Evolutionary conservation across 1,284 basidiomycete genomes (phyloP), one percentile per base, ranked within the genome.

Genomic region (Cystobasidium pallidum): DNA sequence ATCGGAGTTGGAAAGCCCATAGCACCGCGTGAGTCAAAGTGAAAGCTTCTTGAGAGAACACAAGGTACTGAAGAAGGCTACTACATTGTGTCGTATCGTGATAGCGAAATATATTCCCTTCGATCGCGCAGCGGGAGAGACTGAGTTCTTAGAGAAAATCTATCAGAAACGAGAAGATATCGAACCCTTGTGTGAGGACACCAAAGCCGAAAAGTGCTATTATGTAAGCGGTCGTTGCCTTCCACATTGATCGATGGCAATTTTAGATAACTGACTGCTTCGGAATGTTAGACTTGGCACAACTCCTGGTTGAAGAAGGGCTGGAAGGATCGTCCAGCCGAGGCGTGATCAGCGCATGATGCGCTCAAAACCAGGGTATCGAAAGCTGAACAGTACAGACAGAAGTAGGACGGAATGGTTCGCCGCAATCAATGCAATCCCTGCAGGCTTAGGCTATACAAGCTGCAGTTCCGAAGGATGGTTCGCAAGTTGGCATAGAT

Each of bases 231-330:
- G 8, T 15, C 4, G 24, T n/a, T n/a, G n/a, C n/a, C n/a, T 11
- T 13, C 15, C 28, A 34, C 21, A 32, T 36, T 24, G 43, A 45
- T 8, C 39, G 19, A 34, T 52, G 26, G n/a, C n/a, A n/a, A n/a
- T 28, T 15, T 61, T 15, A 36, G 8, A 21, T 41, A 41, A 7
- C 15, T 3, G 43, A 19, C 43, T 45, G 19, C 11, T 11, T 45
- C 43, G 19, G 43, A 45, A 45, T 52, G 3, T 8, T 51, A 71
- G 68, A 64, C 68, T 28, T 71, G 68, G 68, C 68, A 71, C 39
- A 71, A 71, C 26, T 63, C 68, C n/a, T 71, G 68, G 68, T 6
- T 71, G 8, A 71, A 63, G 51, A 49, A 57, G n/a, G 68, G 61
- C 34, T 71, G 68, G 68, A 64, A 71, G 24, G 68, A 71, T 39